Conservation (phyloP, 1,284 basidiomycete species). For the Malassezia brasiliensis region DNA sequence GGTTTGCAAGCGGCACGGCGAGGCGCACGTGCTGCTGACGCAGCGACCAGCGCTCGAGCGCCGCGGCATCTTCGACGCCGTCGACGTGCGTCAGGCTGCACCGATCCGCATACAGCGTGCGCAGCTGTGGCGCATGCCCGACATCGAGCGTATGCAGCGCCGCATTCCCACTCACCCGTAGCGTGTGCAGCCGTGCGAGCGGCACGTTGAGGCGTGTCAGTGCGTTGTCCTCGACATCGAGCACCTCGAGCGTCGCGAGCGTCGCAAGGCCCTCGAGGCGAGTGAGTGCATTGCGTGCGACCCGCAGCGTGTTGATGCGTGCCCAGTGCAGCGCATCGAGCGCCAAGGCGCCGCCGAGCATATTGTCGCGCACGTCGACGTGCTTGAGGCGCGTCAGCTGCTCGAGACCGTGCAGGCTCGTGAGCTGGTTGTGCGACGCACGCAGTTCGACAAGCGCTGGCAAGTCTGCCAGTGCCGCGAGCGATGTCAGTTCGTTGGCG, state of each 20-base stretch:
- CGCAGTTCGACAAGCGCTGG: conserved; percentile 73
- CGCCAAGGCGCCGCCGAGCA: conserved; percentile 58
- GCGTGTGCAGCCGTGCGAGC: conserved; percentile 55
- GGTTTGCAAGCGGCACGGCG: conserved; percentile 57
- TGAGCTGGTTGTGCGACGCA: conserved; percentile 73
- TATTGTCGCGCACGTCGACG: conserved; percentile 71
- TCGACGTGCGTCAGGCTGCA: conserved; percentile 58
- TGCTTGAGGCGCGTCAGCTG: conserved; percentile 58
- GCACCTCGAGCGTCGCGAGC: conserved; percentile 57
- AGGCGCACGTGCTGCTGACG: conserved; percentile 63
- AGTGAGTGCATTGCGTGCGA: conserved; percentile 65
- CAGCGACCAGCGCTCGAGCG: conserved; percentile 79
- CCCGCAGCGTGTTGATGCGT: conserved; percentile 65
- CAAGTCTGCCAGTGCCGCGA: conserved; percentile 19
- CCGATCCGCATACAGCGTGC: conserved; percentile 85
- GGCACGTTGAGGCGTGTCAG: conserved; percentile 54
- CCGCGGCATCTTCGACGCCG: conserved; percentile 55
- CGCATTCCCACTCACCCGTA: conserved; percentile 71
- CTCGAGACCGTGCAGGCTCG: conserved; percentile 66
- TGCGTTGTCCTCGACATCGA: conserved; percentile 72
- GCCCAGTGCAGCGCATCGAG: conserved; percentile 26
- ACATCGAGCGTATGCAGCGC: conserved; percentile 63
- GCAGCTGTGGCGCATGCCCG: conserved; percentile 61
- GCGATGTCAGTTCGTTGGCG: conserved; percentile 70
- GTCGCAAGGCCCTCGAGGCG: conserved; percentile 22